phyloP scores from a whole-genome alignment of 1,284 basidiomycete species.

The Peniophora sp. region DNA sequence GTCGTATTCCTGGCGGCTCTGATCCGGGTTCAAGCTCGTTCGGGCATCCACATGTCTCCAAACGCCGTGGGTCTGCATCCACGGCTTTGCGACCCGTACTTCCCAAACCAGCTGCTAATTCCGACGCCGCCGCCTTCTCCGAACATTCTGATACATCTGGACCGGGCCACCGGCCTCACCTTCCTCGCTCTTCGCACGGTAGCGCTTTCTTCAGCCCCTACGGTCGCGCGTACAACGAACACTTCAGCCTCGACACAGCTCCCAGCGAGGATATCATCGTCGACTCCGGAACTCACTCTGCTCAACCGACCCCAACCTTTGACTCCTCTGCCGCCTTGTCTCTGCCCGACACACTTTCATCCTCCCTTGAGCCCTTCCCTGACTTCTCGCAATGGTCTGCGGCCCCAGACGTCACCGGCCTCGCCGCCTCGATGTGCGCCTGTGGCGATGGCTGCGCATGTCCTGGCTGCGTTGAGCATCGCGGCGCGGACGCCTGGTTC shows the following conservation, averaged over 20 bases:
- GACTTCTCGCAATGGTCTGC: conserved; percentile 1
- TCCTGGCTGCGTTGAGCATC: conserved; percentile 44
- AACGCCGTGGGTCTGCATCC: conserved; percentile 15
- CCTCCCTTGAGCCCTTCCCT: conserved; percentile 1
- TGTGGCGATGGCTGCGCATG: conserved; percentile 49
- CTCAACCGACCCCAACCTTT: conserved; percentile 1
- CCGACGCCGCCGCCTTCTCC: conserved; percentile 24
- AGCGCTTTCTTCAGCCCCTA: conserved; percentile 50
- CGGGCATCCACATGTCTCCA: conserved; percentile 7
- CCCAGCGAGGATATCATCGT: conserved; percentile 5
- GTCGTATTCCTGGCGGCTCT: conserved; percentile 4
- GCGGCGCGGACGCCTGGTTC: conserved; percentile 23
- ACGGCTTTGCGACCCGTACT: conserved; percentile 24
- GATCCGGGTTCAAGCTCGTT: conserved; percentile 10
- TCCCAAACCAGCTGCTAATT: conserved; percentile 15
- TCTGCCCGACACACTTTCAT: not conserved
- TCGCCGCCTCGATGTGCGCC: conserved; percentile 29
- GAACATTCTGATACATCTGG: not conserved
- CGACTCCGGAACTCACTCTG: not conserved
- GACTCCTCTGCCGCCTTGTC: not conserved
- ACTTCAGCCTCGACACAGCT: conserved; percentile 17
- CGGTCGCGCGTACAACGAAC: conserved; percentile 47
- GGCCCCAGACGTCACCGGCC: conserved; percentile 5
- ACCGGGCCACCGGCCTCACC: conserved; percentile 12
- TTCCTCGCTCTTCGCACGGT: conserved; percentile 26